Conservation (phyloP, 164 flowering plant genomes). For the Nelumbo lutea region DNA sequence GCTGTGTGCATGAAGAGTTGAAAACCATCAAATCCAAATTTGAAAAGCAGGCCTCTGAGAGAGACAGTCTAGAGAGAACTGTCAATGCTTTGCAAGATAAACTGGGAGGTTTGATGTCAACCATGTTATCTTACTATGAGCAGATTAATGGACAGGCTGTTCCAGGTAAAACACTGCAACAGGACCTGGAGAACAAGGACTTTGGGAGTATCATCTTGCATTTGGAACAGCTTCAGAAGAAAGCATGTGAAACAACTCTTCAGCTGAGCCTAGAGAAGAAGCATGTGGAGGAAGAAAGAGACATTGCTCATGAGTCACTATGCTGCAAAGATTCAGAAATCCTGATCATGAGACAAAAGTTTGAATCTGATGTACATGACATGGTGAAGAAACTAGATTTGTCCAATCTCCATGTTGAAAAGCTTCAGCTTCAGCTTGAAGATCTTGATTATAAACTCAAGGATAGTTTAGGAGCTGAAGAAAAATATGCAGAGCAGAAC, state of each 20-base stretch:
- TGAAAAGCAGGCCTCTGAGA: slow-evolving; percentile 30
- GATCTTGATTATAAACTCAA: slow-evolving; percentile 38
- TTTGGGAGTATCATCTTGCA: slow-evolving; percentile 24
- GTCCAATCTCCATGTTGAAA: slow-evolving; percentile 42
- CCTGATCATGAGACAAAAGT: slow-evolving; percentile 36
- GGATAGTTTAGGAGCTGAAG: slow-evolving; percentile 48
- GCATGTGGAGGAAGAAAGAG: slow-evolving; percentile 31
- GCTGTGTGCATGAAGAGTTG: slow-evolving; percentile 48
- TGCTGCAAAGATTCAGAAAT: slow-evolving; percentile 31
- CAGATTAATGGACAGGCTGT: slow-evolving; percentile 19
- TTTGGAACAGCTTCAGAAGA: slow-evolving; percentile 48
- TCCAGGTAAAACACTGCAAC: slow-evolving; percentile 11
- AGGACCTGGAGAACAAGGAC: slow-evolving; percentile 27
- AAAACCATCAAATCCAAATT: slow-evolving; percentile 29
- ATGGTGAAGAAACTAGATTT: slow-evolving; percentile 35
- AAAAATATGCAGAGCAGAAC: slow-evolving; percentile 3
- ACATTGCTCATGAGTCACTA: slow-evolving; percentile 28
- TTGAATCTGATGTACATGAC: slow-evolving; percentile 33
- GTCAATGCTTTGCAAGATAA: slow-evolving; percentile 37
- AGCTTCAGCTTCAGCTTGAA: slow-evolving; percentile 51
- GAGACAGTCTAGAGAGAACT: slow-evolving; percentile 39
- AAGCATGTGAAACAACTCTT: slow-evolving; percentile 24
- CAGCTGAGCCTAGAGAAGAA: slow-evolving; percentile 41
- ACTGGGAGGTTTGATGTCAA: slow-evolving; percentile 33
- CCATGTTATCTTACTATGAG: slow-evolving; percentile 26